Percentiles rank a stretch among this genome's conserved stretches.
Conservation (phyloP, 2,329 filamentous ascomycete genomes). For the Madurella mycetomatis region DNA sequence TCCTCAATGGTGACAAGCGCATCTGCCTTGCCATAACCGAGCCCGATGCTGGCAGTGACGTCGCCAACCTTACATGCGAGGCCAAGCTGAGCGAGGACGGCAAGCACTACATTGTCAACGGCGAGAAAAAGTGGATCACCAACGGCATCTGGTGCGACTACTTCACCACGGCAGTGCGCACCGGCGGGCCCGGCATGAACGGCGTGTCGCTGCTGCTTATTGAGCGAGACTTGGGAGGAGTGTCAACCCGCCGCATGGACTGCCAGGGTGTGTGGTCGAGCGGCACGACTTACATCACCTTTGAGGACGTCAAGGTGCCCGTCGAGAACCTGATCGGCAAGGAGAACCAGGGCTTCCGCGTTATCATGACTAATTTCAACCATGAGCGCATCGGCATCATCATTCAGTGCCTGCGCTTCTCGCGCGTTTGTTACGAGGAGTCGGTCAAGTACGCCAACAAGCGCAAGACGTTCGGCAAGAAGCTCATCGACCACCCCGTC, state of each 20-base stretch:
- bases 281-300: slow-evolving; percentile 95
- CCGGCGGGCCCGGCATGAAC: slow-evolving; percentile 84
- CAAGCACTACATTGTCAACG: slow-evolving; percentile 99
- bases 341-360: slow-evolving; percentile 96
- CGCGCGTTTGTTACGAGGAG: slow-evolving; percentile 95
- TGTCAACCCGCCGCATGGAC: slow-evolving; percentile 93
- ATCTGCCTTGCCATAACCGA: slow-evolving; percentile 98
- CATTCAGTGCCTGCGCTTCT: slow-evolving; percentile 94
- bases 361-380: slow-evolving; percentile 99
- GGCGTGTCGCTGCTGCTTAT: slow-evolving; percentile 88
- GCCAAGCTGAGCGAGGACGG: slow-evolving; percentile 92
- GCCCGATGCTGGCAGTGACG: slow-evolving; percentile 89
- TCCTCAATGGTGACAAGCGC: slow-evolving; percentile 88
- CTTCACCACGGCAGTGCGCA: slow-evolving; percentile 94
- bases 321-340: slow-evolving; percentile 99
- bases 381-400: slow-evolving; percentile 98
- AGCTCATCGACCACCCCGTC: slow-evolving; percentile 92
- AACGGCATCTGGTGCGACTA: slow-evolving; percentile 97
- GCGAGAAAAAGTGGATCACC: slow-evolving; percentile 99
- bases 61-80: slow-evolving; percentile 92
- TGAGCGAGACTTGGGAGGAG: slow-evolving; percentile 77
- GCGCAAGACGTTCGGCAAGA: slow-evolving; percentile 93
- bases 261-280: slow-evolving; percentile 96
- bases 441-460: slow-evolving; percentile 96
- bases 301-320: slow-evolving; percentile 98